phyloP scores from a whole-genome alignment of 495 filamentous ascomycete species.

The Apodospora peruviana region DNA sequence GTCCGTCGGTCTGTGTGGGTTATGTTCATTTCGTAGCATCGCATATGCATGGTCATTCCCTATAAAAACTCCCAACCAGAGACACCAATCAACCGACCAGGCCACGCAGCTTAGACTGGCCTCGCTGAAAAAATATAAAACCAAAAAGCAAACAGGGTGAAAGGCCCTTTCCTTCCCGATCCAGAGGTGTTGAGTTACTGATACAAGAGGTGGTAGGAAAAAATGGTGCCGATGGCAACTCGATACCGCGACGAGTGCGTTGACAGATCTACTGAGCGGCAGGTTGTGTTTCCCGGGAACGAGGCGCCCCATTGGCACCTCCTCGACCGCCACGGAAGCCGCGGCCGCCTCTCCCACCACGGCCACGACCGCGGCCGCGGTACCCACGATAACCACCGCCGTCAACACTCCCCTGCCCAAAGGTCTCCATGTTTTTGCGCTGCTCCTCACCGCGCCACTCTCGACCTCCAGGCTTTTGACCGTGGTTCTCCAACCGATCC shows the following conservation, averaged over 20 bases:
- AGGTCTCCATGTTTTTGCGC: conserved; percentile 95
- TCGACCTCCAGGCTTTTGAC: conserved; percentile 66
- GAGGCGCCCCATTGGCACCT: conserved; percentile 26
- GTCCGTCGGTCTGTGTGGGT: conserved; percentile 4
- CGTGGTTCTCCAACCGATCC: conserved; percentile 72
- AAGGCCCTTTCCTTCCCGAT: not conserved
- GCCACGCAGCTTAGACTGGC: conserved; percentile 11
- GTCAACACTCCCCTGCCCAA: conserved; percentile 96
- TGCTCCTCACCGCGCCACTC: conserved; percentile 91
- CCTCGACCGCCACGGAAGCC: conserved; percentile 41
- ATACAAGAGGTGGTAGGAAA: conserved; percentile 10
- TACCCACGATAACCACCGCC: conserved; percentile 70
- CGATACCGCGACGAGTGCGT: not conserved
- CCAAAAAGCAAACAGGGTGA: conserved; percentile 1
- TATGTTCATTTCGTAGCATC: conserved; percentile 14
- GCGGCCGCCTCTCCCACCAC: conserved; percentile 53
- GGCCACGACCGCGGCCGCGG: conserved; percentile 64
- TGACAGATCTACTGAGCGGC: conserved; percentile 20
- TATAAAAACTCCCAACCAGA: conserved; percentile 11
- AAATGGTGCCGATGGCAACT: not conserved
- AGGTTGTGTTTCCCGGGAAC: conserved; percentile 15
- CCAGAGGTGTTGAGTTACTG: conserved; percentile 14
- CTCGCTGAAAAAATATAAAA: conserved; percentile 7
- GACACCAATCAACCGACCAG: too few species aligned
- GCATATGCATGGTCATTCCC: too few species aligned